Evolutionary conservation across 163 green algal species (phyloP), one percentile per base, ranked within the genome.

Genomic region (Coccomyxa subellipsoidea): DNA sequence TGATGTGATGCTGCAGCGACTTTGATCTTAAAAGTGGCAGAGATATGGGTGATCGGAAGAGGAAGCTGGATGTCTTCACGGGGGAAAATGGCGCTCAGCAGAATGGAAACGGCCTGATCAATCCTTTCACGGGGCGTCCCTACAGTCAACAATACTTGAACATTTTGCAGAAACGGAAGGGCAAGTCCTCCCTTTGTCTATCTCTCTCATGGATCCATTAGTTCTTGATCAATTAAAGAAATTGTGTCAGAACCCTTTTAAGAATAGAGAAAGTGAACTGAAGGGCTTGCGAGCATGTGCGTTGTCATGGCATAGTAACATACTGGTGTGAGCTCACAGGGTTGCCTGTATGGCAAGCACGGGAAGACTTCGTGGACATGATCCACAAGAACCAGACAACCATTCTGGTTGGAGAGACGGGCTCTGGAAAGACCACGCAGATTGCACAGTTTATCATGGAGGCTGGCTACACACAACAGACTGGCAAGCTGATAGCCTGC

Each of bases 391-490:
- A 97, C 84, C 95, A 99, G 90, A 99, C 94, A 12, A 95, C 94
- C 37, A 96, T 99, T 80, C 88, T 99, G 38, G 96, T 99, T 0
- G 96, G 96, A 71, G 96, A 99, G 86, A 99, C 96, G 9, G 96
- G 96, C 25, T 98, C 80, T 23, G 95, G 95, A 69, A 99, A 99
- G 89, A 99, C 96, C 7, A 99, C 96, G 35, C 96, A 99, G 91
- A 98, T 99, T 59, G 92, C 94, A 34, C 96, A 99, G 90, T 99
- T 99, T 83, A 95, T 98, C 54, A 90, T 92, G 0, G 96, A 99
- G 80, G 92, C 93, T 9, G 95, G 97, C 18, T 98, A 97, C 87
- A 92, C 90, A 27, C 84, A 88, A 27, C n/a, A n/a, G n/a, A 84
- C 82, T 38, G 86, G 86, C n/a, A 96, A 95, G 81, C 92, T 96